These are phyloP conservation scores for Mycena epipterygia DNA, from an alignment of 768 basidiomycete genomes.

Conservation along the genomic window DNA sequence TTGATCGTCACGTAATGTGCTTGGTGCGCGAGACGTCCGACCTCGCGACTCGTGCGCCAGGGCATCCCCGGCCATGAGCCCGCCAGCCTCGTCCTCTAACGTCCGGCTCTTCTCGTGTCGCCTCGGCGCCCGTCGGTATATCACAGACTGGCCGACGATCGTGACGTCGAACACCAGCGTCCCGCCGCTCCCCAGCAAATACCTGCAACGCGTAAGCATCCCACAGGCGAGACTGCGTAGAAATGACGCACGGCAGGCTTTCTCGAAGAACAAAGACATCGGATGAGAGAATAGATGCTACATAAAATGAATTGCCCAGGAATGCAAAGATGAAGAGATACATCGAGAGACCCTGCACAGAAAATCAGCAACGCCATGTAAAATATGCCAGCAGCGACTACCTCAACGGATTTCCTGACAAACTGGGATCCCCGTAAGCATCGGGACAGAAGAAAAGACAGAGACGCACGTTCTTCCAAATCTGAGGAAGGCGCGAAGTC, in stretches of 20 bases:
- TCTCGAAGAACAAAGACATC: conserved; percentile 87
- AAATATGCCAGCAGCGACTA: conserved; percentile 45
- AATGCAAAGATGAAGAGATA: conserved; percentile 95
- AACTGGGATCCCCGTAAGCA: conserved; percentile 61
- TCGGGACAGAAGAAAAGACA: not conserved
- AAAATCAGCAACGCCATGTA: too few species aligned
- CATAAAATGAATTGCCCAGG: conserved; percentile 94
- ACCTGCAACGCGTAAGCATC: conserved; percentile 57
- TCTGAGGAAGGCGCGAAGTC: conserved; percentile 95
- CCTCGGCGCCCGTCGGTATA: conserved; percentile 73
- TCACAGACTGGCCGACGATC: conserved; percentile 87
- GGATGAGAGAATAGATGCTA: conserved; percentile 88
- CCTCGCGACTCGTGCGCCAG: conserved; percentile 10
- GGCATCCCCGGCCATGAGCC: conserved; percentile 27
- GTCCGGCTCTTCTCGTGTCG: conserved; percentile 45
- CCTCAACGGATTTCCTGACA: conserved; percentile 91
- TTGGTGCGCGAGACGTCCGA: not conserved
- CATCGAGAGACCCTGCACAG: conserved; percentile 95
- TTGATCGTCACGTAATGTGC: not conserved
- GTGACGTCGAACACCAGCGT: conserved; percentile 94
- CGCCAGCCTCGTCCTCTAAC: conserved; percentile 21
- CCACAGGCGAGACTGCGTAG: not conserved
- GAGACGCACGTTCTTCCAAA: conserved; percentile 95
- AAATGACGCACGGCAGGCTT: conserved; percentile 81
- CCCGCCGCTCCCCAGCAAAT: conserved; percentile 92